Base-by-base conservation (phyloP, 75 land plant genomes). In the Pseudotsuga menziesii region DNA sequence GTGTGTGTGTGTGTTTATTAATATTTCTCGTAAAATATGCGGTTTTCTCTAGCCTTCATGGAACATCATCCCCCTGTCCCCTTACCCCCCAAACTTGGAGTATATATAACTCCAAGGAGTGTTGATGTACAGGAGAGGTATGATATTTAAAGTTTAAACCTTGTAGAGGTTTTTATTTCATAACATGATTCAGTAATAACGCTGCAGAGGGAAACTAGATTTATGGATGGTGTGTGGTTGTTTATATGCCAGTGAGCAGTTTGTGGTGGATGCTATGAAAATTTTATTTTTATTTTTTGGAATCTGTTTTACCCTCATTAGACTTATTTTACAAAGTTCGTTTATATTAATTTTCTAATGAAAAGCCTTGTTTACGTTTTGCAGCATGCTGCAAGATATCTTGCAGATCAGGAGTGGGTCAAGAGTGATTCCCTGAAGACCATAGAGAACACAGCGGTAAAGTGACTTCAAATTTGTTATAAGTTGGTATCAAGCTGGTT, bases 361-460 rank as follows among this genome's bases (percentile, higher is more conserved):
- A n/a, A 41, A 39, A 41, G 22, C 23, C 44, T 20, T 73, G 56
- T 73, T 61, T 56, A 80, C 55, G 19, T 77, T 57, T 78, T 81
- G 39, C 95, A 97, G 99, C 99, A 97, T 91, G 99, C 99, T 77
- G 95, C 99, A 56, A 91, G 99, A 35, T 95, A 97, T 80, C 95
- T 97, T 75, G 89, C 91, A 39, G 94, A 94, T 78, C 99, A 97
- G 82, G 99, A 97, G 56, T 97, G 99, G 99, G 99, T 97, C n/a
- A 88, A 91, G 79, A 90, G 61, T 83, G 98, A 97, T 75, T 92
- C 98, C 58, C 85, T 97, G 12, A 95, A 97, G 87, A 92, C 91
- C 20, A 90, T 97, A 35, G 99, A 97, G 82, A 95, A 97, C 78
- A 92, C 99, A 79, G 89, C 98, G 69, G 99, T 96, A 89, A 75